phyloP scores from a whole-genome alignment of 306 rosid genomes.

The Crataegus laevigata region DNA sequence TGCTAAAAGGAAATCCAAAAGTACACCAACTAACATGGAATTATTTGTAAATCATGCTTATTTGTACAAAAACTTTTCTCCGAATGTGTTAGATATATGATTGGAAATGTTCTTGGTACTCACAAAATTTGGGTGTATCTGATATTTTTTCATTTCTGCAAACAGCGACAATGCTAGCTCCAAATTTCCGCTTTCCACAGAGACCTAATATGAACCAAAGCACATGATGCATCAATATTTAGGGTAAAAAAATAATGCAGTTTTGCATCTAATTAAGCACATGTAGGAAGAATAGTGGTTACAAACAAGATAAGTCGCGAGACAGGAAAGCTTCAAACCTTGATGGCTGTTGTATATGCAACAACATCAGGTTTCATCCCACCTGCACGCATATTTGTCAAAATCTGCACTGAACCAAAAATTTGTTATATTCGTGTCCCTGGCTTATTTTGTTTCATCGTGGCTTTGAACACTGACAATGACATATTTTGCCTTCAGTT shows the following conservation, averaged over 20 bases:
- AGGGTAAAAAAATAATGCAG: not conserved
- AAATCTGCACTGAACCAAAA: slow-evolving; percentile 54
- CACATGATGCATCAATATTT: slow-evolving; percentile 15
- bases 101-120: slow-evolving; percentile 17
- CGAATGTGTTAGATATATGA: not conserved
- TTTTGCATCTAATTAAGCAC: not conserved
- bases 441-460: not conserved
- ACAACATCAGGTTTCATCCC: slow-evolving; percentile 82
- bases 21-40: not conserved
- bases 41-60: not conserved
- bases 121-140: slow-evolving; percentile 73
- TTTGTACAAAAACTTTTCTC: not conserved
- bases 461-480: not conserved
- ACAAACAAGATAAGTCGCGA: slow-evolving; percentile 12
- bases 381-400: slow-evolving; percentile 56
- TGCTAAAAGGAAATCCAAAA: not conserved
- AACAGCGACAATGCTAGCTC: slow-evolving; percentile 55
- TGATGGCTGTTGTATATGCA: slow-evolving; percentile 78
- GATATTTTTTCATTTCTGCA: slow-evolving; percentile 71
- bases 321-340: slow-evolving; percentile 45
- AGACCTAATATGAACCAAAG: slow-evolving; percentile 60
- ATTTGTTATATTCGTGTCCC: not conserved
- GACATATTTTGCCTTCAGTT: not conserved
- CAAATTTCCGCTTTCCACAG: slow-evolving; percentile 60
- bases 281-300: not conserved